Percentiles rank a stretch among this genome's conserved stretches.
phyloP scores from a whole-genome alignment of 306 rosid species.

The Cicer judaicum region DNA sequence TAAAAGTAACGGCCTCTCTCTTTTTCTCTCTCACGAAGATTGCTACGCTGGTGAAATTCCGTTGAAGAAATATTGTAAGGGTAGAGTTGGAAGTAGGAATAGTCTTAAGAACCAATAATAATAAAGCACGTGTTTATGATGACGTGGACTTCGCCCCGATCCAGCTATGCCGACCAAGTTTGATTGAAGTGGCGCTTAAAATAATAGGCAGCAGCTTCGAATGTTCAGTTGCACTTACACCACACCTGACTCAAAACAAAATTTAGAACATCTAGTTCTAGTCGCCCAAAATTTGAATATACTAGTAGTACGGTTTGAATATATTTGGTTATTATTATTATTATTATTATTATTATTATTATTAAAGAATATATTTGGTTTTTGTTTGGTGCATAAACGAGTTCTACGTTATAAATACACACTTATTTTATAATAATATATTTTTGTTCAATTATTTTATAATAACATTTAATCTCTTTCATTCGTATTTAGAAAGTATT shows the following conservation, averaged over 20 bases:
- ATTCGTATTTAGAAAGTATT: no score
- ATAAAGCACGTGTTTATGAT: constrained; percentile 44
- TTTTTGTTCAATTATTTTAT: no score
- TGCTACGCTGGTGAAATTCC: constrained; percentile 45
- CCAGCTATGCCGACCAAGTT: constrained; percentile 47
- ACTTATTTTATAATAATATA: no score
- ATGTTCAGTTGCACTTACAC: constrained; percentile 24
- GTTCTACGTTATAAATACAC: no score
- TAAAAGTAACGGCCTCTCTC: constrained; percentile 46
- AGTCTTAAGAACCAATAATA: constrained; percentile 17
- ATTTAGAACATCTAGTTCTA: constrained; percentile 19
- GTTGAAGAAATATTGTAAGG: constrained; percentile 46
- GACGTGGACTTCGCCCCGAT: constrained; percentile 35
- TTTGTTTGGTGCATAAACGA: no score
- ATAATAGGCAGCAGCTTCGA: background rate
- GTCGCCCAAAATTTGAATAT: no score
- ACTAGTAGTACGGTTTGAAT: no score
- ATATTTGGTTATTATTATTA: no score
- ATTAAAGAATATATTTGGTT: no score
- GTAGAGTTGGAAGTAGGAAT: constrained; percentile 19
- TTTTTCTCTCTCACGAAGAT: constrained; percentile 38
- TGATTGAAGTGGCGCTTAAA: constrained; percentile 10
- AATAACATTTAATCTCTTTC: no score
- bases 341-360: no score
- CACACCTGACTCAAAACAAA: constrained; percentile 35